phyloP scores from a whole-genome alignment of 1,139 yeast genomes.

The Wickerhamomyces sp. region DNA sequence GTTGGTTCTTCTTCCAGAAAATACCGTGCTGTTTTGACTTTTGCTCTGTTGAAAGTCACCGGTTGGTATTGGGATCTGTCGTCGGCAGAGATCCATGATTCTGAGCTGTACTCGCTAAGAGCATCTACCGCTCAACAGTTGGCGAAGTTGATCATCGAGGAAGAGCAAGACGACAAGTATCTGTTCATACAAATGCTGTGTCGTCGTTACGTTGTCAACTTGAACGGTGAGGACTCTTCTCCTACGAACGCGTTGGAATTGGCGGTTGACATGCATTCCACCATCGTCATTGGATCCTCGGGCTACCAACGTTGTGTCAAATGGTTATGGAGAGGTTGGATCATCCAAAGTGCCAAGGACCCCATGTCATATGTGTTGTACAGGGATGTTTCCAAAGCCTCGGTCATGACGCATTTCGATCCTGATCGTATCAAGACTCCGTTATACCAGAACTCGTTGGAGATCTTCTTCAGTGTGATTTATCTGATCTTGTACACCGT shows the following conservation, averaged over 20 bases:
- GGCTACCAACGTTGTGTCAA: constrained; percentile 84
- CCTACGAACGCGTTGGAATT: constrained; percentile 74
- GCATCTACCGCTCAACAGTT: constrained; percentile 67
- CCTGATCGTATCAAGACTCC: constrained; percentile 86
- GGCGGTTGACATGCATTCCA: constrained; percentile 83
- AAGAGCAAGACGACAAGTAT: constrained; percentile 51
- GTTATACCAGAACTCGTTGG: constrained; percentile 68
- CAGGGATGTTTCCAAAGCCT: constrained; percentile 51
- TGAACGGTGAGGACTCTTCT: constrained; percentile 54
- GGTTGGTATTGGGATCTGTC: constrained; percentile 71
- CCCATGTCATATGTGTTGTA: constrained; percentile 67
- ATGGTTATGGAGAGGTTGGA: constrained; percentile 95
- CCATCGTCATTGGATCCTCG: constrained; percentile 67
- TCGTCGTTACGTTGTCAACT: constrained; percentile 63
- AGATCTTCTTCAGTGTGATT: constrained; percentile 60
- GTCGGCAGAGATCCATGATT: constrained; percentile 59
- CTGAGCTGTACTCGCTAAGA: constrained; percentile 54
- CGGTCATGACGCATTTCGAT: constrained; percentile 62
- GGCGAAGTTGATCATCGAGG: constrained; percentile 66
- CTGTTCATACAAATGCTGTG: constrained; percentile 74
- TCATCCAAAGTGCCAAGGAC: constrained; percentile 66
- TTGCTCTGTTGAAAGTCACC: constrained; percentile 68
- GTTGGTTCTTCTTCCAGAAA: constrained; percentile 51
- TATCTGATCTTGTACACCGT: constrained; percentile 60
- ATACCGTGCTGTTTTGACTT: constrained; percentile 64